Conservation (phyloP, 345 rosid genomes). For the Citrus trifoliata region DNA sequence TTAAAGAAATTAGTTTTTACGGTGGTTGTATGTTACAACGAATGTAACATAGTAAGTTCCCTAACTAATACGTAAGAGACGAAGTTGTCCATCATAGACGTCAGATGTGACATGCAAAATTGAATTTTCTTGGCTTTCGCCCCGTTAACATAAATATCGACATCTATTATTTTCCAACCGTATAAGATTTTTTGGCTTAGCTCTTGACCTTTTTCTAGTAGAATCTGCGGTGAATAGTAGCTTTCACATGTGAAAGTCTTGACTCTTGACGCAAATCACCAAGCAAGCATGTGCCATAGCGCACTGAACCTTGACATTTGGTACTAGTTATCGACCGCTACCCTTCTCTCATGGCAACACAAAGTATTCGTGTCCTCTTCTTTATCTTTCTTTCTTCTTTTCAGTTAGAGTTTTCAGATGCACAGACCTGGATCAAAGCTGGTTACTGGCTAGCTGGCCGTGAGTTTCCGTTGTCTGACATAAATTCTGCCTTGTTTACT, state of each 20-base stretch:
- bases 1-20: too few relatives aligned
- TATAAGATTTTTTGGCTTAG: neutral
- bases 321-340: neutral
- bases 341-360: neutral
- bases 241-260: neutral
- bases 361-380: neutral
- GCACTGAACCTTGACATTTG: neutral
- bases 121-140: too few relatives aligned
- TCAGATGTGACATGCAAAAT: neutral
- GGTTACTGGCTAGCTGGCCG: conserved; percentile 1
- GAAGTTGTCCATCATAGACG: neutral
- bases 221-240: neutral
- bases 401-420: neutral
- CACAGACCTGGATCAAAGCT: conserved; percentile 14
- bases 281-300: neutral
- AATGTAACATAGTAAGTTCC: too few relatives aligned
- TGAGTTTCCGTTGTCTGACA: neutral
- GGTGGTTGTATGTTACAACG: too few relatives aligned
- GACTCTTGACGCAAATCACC: neutral
- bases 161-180: neutral
- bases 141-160: neutral
- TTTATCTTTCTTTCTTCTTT: neutral
- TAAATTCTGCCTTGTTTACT: conserved; percentile 16
- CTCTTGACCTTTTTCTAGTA: neutral
- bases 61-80: too few relatives aligned